Conservation (phyloP, 306 rosid species). For the Quercus bicolor region DNA sequence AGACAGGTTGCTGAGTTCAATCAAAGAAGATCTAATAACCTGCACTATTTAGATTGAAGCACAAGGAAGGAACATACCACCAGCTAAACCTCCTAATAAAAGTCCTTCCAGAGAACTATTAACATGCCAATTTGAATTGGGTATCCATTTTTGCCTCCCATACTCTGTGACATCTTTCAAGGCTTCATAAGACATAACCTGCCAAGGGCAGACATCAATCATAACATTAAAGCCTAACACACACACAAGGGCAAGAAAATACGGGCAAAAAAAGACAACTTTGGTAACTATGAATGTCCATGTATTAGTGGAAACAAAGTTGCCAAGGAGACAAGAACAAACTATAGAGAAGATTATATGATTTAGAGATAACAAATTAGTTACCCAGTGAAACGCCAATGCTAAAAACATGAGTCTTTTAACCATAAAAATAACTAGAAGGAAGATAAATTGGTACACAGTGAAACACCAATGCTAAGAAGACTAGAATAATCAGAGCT, state of each 20-base stretch:
- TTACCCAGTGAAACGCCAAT: background rate
- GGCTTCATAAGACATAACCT: slow-evolving; percentile 83
- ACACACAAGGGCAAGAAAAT: background rate
- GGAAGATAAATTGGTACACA: background rate
- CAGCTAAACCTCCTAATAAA: slow-evolving; percentile 79
- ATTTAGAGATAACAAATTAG: background rate
- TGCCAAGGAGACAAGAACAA: background rate
- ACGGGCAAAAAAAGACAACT: background rate
- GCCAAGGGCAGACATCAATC: slow-evolving; percentile 12
- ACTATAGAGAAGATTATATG: background rate
- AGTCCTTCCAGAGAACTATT: slow-evolving; percentile 73
- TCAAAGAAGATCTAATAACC: background rate
- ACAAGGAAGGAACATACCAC: slow-evolving; percentile 57
- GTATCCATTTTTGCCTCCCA: slow-evolving; percentile 59
- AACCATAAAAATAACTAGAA: background rate
- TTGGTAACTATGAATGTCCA: background rate
- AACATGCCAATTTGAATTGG: slow-evolving; percentile 36
- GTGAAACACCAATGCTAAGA: too few relatives aligned
- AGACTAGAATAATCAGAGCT: background rate
- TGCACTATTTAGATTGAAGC: slow-evolving; percentile 3
- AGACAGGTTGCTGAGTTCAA: background rate
- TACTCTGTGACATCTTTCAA: slow-evolving; percentile 57
- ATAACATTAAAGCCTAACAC: background rate
- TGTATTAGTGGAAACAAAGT: background rate
- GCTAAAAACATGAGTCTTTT: background rate